phyloP scores from a whole-genome alignment of 768 basidiomycete species.

The Rhizopogon vesiculosus region DNA sequence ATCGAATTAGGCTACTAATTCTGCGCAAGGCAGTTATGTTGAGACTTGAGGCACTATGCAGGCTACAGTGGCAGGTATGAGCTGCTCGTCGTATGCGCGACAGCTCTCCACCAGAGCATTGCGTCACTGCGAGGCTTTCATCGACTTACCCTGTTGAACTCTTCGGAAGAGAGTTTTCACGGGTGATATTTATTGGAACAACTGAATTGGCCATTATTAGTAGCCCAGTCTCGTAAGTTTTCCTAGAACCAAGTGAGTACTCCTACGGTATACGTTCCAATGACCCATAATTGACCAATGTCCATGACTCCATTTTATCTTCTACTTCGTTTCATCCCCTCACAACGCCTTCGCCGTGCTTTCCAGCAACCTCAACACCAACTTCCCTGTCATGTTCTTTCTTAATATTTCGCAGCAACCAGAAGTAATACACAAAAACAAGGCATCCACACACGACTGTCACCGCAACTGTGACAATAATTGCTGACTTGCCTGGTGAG shows the following conservation, averaged over 20 bases:
- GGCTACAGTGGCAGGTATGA: background rate
- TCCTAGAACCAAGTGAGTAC: background rate
- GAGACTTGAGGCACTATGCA: background rate
- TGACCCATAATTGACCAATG: background rate
- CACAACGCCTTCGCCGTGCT: constrained; percentile 39
- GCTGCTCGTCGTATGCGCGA: background rate
- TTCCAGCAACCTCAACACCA: constrained; percentile 38
- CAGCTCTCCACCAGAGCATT: background rate
- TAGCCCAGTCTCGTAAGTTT: background rate
- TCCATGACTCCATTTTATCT: background rate
- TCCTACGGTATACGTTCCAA: background rate
- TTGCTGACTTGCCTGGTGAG: constrained; percentile 37
- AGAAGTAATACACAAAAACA: constrained; percentile 38
- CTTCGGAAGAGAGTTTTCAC: no score
- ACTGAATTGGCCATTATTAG: no score
- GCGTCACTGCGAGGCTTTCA: background rate
- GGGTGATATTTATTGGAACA: background rate
- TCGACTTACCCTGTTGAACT: no score
- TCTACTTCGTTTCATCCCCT: constrained; percentile 6
- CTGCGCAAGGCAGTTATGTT: background rate
- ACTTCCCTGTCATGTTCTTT: constrained; percentile 36
- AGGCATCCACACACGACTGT: constrained; percentile 39
- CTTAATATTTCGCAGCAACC: constrained; percentile 39
- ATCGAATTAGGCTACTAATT: background rate
- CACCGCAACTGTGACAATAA: constrained; percentile 40